These are phyloP conservation scores for Aspergillus ochraceoroseus DNA, from an alignment of 2,329 filamentous ascomycete species.

Conservation along the genomic window DNA sequence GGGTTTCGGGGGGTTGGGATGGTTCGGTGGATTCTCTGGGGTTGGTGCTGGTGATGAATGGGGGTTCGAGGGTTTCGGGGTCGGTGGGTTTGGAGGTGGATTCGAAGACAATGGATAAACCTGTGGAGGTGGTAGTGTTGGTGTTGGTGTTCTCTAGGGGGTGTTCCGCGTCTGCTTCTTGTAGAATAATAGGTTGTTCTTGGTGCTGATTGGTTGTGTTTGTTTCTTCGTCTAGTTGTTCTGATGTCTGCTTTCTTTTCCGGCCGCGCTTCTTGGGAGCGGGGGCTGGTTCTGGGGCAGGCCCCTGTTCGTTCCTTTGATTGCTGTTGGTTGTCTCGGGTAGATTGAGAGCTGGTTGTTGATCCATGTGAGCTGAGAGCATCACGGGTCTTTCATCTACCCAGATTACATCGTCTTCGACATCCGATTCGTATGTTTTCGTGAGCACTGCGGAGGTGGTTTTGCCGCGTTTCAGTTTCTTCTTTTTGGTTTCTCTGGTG, in stretches of 20 bases:
- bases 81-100: not conserved
- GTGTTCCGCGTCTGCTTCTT: conserved; percentile 1
- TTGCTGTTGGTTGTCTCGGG: not conserved
- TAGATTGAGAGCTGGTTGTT: not conserved
- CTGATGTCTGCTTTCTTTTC: conserved; percentile 38
- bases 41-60: not conserved
- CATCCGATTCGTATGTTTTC: conserved; percentile 28
- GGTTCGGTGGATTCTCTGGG: not conserved
- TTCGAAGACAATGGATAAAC: too few relatives aligned
- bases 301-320: too few relatives aligned
- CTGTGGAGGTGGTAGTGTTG: not conserved
- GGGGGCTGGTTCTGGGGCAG: conserved; percentile 7
- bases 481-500: conserved; percentile 38
- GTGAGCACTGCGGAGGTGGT: conserved; percentile 35
- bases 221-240: conserved; percentile 16
- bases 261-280: conserved; percentile 43
- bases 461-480: conserved; percentile 44
- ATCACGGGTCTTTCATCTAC: conserved; percentile 29
- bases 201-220: not conserved
- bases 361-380: conserved; percentile 11
- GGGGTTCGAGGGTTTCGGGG: not conserved
- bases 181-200: not conserved
- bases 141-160: conserved; percentile 1
- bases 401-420: conserved; percentile 44
- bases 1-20: conserved; percentile 13